Evolutionary conservation across 257 asterid species (phyloP).

Genomic region (Anisodus acutangulus): DNA sequence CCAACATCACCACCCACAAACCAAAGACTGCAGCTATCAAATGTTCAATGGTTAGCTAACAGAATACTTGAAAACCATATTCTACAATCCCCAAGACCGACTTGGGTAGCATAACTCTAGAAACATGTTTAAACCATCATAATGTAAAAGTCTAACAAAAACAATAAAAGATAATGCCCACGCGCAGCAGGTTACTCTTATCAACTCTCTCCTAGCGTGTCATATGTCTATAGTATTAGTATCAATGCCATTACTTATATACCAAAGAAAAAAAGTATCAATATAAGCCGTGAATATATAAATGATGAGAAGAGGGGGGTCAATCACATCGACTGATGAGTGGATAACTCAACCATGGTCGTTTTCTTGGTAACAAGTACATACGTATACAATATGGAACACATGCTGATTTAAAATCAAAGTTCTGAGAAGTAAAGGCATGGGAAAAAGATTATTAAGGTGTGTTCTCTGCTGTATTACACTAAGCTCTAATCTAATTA

Average conservation of each 20-base stretch:
- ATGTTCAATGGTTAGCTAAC: neutral
- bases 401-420: neutral
- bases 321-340: neutral
- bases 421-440: neutral
- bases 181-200: neutral
- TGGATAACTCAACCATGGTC: slow-evolving; percentile 1
- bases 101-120: neutral
- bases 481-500: neutral
- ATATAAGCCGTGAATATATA: neutral
- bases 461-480: neutral
- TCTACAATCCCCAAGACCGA: neutral
- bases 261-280: neutral
- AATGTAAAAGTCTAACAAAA: neutral
- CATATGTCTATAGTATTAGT: neutral
- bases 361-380: neutral
- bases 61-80: neutral
- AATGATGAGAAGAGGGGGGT: neutral
- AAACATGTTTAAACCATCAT: neutral
- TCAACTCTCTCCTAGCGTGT: neutral
- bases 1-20: slow-evolving; percentile 18
- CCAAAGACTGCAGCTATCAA: slow-evolving; percentile 2
- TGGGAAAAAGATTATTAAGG: neutral
- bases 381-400: neutral
- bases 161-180: neutral
- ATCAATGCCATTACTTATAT: neutral